Base-by-base conservation (phyloP, 768 basidiomycete species). In the Gelatoporia subvermispora region DNA sequence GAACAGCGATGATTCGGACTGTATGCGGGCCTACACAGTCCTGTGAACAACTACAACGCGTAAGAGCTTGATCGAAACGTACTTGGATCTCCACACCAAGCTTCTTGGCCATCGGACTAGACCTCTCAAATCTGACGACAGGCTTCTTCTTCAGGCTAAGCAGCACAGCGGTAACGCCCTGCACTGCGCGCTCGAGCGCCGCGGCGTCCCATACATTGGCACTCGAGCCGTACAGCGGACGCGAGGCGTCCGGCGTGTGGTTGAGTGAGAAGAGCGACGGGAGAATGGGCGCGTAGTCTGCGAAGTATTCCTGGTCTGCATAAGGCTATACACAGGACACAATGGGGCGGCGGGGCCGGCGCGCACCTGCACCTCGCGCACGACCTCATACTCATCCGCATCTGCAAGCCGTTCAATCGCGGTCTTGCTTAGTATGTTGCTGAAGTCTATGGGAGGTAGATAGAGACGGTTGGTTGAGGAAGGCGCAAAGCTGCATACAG, bases 101-200 rank as follows among this genome's bases (percentile, higher is more conserved):
- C 63, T 90, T 93, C 70, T 84, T 89, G 8, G 95, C 94, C 81
- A 95, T 91, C 1, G 75, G 70, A 49, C 89, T 93, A 85, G 93
- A 94, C 62, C 79, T 83, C 67, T 98, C 95, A 65, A 93, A 97
- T 8, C 96, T 81, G 45, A 99, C 89, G 17, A 93, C 69, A 1
- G 96, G 95, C 60, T 90, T 92, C 76, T 98, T 98, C 77, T 88
- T 97, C 61, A 99, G 69, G 60, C 94, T 96, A 20, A 99, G 78
- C 39, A 98, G 75, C 8, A 94, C 85, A 0, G 94, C 85, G 1
- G 81, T 74, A 15, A 99, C 77, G 3, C 90, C 88, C 62, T 89
- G 84, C 22, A 92, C 78, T 28, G 85, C 76, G n/a, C 79, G 75
- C 43, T 88, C 80, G 23, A 97, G 77, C 11, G 91, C 90, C 42